Percentiles rank a stretch among this genome's conserved stretches.
These are phyloP conservation scores for Auricularia cornea DNA, from an alignment of 768 basidiomycete genomes.

Conservation along the genomic window DNA sequence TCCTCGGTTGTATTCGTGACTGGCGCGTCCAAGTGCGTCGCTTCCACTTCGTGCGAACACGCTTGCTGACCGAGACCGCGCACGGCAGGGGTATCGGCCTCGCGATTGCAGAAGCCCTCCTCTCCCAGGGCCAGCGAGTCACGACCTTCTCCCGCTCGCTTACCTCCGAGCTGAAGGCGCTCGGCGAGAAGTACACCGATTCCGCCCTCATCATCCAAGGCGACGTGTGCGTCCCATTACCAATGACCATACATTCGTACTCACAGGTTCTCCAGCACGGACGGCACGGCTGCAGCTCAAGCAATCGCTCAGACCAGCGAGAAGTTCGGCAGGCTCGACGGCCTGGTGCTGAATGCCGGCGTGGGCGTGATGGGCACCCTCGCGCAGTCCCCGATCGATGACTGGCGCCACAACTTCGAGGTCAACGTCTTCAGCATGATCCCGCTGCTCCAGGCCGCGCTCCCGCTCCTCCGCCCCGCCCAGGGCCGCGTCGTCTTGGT, in stretches of 20 bases:
- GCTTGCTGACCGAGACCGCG: background rate
- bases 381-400: conserved; percentile 37
- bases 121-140: conserved; percentile 57
- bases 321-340: conserved; percentile 60
- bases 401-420: conserved; percentile 70
- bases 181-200: conserved; percentile 30
- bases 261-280: no score
- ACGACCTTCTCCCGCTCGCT: conserved; percentile 66
- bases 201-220: conserved; percentile 52
- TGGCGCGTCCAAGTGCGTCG: conserved; percentile 70
- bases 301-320: conserved; percentile 47
- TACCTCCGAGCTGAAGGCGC: conserved; percentile 50
- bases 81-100: conserved; percentile 62
- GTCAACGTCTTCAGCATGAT: conserved; percentile 84
- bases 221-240: conserved; percentile 58
- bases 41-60: conserved; percentile 1
- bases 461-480: conserved; percentile 63
- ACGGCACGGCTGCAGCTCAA: conserved; percentile 40
- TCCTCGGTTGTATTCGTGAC: conserved; percentile 51
- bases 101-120: conserved; percentile 56
- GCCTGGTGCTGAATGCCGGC: conserved; percentile 76
- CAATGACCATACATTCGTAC: no score
- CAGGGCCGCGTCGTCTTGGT: conserved; percentile 68
- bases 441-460: conserved; percentile 52
- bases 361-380: conserved; percentile 67